A percentile compares a stretch with the other conserved stretches of the same genome.
phyloP scores from a whole-genome alignment of 1,284 basidiomycete genomes.

The Peniophora sp. region DNA sequence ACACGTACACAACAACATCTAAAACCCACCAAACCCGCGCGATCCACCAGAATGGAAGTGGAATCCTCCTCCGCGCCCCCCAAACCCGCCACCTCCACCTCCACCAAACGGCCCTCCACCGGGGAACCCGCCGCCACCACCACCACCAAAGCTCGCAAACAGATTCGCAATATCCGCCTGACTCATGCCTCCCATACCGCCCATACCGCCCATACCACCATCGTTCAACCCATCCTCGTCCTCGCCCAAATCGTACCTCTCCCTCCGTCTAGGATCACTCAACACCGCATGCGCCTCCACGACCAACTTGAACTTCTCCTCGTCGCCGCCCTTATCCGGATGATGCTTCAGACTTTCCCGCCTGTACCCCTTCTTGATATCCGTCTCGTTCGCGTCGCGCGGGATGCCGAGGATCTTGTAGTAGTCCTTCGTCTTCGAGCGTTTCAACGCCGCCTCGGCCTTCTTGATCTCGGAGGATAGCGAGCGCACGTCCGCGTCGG shows the following conservation, averaged over 20 bases:
- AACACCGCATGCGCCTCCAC: conserved; percentile 71
- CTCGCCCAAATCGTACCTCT: conserved; percentile 70
- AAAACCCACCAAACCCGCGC: not conserved
- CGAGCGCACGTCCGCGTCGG: conserved; percentile 49
- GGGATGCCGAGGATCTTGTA: conserved; percentile 66
- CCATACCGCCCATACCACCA: conserved; percentile 30
- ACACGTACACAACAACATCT: not conserved
- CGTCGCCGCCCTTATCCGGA: conserved; percentile 80
- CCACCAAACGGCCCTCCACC: conserved; percentile 10
- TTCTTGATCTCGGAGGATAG: conserved; percentile 65
- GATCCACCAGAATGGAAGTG: not conserved
- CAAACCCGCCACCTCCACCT: conserved; percentile 11
- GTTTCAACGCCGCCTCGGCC: conserved; percentile 70
- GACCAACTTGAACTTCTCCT: conserved; percentile 83
- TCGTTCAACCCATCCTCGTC: conserved; percentile 59
- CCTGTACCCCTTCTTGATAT: conserved; percentile 78
- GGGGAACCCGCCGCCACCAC: conserved; percentile 15
- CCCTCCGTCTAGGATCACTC: conserved; percentile 59
- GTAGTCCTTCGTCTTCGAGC: conserved; percentile 81
- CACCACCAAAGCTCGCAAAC: conserved; percentile 52
- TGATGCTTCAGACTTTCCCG: conserved; percentile 75
- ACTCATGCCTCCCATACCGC: conserved; percentile 34
- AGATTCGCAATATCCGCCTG: conserved; percentile 50
- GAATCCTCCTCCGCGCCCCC: conserved; percentile 9
- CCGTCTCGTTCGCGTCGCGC: conserved; percentile 52